A percentile compares a stretch with the other conserved stretches of the same genome.
phyloP scores from a whole-genome alignment of 176 grass and related monocot species.

The Oryza longistaminata region DNA sequence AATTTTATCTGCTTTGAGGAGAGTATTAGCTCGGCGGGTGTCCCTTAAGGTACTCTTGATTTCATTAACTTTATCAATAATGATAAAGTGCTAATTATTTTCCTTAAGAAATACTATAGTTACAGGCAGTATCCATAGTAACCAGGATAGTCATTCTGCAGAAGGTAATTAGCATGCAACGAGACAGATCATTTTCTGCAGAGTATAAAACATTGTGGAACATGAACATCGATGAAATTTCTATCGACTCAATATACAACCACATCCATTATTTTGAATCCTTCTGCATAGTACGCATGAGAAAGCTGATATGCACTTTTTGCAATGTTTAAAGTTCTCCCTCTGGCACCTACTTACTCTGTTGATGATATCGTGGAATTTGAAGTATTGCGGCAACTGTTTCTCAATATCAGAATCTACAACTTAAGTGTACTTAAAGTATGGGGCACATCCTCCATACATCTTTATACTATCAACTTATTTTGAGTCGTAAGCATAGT shows the following conservation, averaged over 20 bases:
- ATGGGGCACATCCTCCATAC: neutral
- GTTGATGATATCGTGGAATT: neutral
- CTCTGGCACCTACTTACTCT: neutral
- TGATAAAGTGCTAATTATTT: neutral
- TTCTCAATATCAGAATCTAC: neutral
- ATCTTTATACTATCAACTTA: neutral
- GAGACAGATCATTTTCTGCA: neutral
- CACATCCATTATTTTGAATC: neutral
- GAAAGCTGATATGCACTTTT: neutral
- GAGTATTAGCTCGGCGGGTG: conserved; percentile 89
- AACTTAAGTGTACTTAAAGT: neutral
- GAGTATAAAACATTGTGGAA: neutral
- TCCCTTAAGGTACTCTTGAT: conserved; percentile 77
- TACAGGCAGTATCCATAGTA: neutral
- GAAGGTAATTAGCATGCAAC: neutral
- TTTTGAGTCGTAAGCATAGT: neutral
- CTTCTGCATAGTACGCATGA: neutral
- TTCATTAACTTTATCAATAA: conserved; percentile 9
- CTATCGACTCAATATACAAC: neutral
- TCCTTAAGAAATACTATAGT: neutral
- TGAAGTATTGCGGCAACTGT: neutral
- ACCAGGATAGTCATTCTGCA: neutral
- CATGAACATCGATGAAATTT: neutral
- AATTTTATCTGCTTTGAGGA: conserved; percentile 89
- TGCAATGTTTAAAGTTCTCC: neutral